These are phyloP conservation scores for Aspergillus pseudotamarii DNA, from an alignment of 2,329 filamentous ascomycete species.

Conservation along the genomic window DNA sequence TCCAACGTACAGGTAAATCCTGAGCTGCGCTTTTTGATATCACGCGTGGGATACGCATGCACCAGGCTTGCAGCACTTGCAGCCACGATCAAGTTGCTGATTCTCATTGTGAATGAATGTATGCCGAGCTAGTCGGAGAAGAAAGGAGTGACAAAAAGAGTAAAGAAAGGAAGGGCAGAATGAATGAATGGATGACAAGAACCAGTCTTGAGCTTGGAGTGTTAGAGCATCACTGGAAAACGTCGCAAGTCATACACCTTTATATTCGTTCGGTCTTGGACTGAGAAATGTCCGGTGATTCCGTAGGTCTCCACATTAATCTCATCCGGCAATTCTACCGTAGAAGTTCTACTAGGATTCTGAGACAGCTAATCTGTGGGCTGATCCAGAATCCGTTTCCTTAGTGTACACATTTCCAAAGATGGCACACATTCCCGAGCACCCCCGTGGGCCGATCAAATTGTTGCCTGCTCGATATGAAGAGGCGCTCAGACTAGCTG, in stretches of 20 bases:
- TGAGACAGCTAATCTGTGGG: conserved; percentile 3
- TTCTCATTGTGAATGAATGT: conserved; percentile 34
- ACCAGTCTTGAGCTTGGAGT: conserved; percentile 15
- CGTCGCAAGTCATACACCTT: neutral
- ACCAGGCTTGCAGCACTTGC: conserved; percentile 32
- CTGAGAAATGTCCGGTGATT: neutral
- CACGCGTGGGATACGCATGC: conserved; percentile 27
- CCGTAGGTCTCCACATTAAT: neutral
- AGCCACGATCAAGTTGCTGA: conserved; percentile 32
- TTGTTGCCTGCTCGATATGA: neutral
- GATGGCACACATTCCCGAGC: neutral
- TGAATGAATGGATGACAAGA: conserved; percentile 14
- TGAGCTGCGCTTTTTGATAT: conserved; percentile 29
- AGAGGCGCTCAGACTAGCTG: neutral
- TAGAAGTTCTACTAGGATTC: neutral
- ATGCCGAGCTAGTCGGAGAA: conserved; percentile 27
- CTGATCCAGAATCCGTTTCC: neutral
- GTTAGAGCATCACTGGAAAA: neutral
- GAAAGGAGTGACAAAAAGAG: conserved; percentile 17
- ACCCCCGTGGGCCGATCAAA: neutral
- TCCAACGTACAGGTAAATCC: conserved; percentile 29
- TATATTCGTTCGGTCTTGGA: neutral
- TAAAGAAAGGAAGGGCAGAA: conserved; percentile 17
- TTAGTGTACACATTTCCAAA: neutral
- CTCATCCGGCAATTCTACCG: neutral